Conservation (phyloP, 2,329 filamentous ascomycete species). For the Ceratocystis ficicola region DNA sequence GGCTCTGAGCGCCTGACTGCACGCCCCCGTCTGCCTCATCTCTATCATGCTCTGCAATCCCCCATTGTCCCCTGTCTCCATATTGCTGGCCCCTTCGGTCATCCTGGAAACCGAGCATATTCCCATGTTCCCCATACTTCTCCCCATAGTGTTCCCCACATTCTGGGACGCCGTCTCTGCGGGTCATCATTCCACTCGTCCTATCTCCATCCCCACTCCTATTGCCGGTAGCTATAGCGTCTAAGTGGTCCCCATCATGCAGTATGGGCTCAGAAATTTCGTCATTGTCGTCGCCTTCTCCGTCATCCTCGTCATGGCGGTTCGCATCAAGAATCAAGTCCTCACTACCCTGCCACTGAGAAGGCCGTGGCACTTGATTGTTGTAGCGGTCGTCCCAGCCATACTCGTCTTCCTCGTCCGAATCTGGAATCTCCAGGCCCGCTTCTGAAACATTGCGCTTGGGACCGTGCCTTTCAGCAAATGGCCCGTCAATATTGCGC, state of each 20-base stretch:
- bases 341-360: conserved; percentile 56
- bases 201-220: not conserved
- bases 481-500: conserved; percentile 8
- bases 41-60: not conserved
- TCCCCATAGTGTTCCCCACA: not conserved
- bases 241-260: not conserved
- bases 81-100: not conserved
- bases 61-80: not conserved
- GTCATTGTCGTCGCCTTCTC: conserved; percentile 23
- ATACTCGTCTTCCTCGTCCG: conserved; percentile 56
- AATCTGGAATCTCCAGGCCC: conserved; percentile 43
- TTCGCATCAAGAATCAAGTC: conserved; percentile 45
- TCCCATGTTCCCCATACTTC: not conserved
- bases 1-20: not conserved
- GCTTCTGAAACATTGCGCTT: conserved; percentile 49
- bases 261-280: not conserved
- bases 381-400: conserved; percentile 58
- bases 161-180: not conserved
- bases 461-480: conserved; percentile 27
- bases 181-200: not conserved
- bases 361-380: conserved; percentile 46
- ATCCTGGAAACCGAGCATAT: not conserved
- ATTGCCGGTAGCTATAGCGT: not conserved
- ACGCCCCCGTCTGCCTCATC: conserved; percentile 12
- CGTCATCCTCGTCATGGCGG: conserved; percentile 28